Evolutionary conservation across 2,329 filamentous ascomycete species (phyloP).

Genomic region (Plectosphaerella sp.): DNA sequence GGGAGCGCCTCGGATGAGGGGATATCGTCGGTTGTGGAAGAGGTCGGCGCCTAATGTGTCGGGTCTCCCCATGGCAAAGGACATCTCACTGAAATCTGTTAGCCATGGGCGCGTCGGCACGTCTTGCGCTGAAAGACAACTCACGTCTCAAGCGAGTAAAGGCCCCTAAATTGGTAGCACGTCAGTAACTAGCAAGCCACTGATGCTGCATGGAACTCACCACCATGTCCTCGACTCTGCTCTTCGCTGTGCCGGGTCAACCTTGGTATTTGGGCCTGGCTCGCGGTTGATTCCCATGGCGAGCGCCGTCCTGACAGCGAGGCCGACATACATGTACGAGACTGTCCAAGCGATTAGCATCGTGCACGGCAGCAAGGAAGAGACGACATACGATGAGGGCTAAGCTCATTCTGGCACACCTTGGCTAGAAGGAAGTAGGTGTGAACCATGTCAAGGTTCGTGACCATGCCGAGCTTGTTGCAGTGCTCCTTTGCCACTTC

Average conservation of each 20-base stretch:
- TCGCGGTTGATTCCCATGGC: constrained; percentile 43
- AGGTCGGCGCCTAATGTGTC: constrained; percentile 42
- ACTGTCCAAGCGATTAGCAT: constrained; percentile 10
- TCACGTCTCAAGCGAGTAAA: constrained; percentile 39
- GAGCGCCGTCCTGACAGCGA: constrained; percentile 40
- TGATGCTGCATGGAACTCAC: constrained; percentile 18
- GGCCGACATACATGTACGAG: constrained; percentile 43
- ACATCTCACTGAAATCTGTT: constrained; percentile 31
- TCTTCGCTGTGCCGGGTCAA: constrained; percentile 22
- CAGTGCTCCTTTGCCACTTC: constrained; percentile 32
- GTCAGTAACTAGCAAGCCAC: neutral
- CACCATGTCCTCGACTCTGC: constrained; percentile 42
- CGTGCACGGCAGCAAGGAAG: too few relatives aligned
- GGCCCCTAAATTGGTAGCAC: constrained; percentile 23
- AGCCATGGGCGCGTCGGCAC: neutral
- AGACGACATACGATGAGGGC: constrained; percentile 34
- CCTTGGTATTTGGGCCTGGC: constrained; percentile 21
- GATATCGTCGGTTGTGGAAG: constrained; percentile 38
- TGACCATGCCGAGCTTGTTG: constrained; percentile 34
- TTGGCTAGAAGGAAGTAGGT: constrained; percentile 43
- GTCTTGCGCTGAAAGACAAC: neutral
- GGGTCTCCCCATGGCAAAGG: constrained; percentile 41
- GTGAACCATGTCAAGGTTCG: constrained; percentile 42
- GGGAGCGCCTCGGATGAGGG: constrained; percentile 12
- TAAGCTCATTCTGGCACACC: constrained; percentile 44